phyloP scores from a whole-genome alignment of 331 rosid genomes.

The Cydonia oblonga region DNA sequence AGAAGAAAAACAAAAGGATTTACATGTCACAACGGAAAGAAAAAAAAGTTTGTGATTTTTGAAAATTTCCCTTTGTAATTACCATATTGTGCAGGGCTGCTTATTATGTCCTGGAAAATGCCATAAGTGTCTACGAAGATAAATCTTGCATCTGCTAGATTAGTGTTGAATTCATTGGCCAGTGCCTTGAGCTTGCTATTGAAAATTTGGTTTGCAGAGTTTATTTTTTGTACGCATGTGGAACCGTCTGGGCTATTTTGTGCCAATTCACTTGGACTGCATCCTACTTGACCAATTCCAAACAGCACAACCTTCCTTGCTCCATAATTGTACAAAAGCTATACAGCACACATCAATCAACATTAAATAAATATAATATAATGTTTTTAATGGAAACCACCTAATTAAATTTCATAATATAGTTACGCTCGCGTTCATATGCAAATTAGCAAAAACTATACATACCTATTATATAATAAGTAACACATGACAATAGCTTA shows the following conservation, averaged over 20 bases:
- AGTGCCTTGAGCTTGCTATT: slow-evolving; percentile 49
- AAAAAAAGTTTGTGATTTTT: neutral
- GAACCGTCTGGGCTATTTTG: slow-evolving; percentile 67
- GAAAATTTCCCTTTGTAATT: neutral
- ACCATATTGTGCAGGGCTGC: slow-evolving; percentile 65
- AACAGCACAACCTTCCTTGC: slow-evolving; percentile 76
- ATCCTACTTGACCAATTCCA: slow-evolving; percentile 83
- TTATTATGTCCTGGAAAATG: slow-evolving; percentile 58
- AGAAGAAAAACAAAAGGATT: neutral
- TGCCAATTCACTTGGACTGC: slow-evolving; percentile 76
- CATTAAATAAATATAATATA: neutral
- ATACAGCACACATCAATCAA: neutral
- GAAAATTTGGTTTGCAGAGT: slow-evolving; percentile 66
- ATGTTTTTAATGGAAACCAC: too few relatives aligned
- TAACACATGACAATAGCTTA: neutral
- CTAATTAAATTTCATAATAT: too few relatives aligned
- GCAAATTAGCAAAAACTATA: too few relatives aligned
- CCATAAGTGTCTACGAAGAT: slow-evolving; percentile 63
- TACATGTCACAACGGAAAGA: neutral
- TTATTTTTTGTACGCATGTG: slow-evolving; percentile 60
- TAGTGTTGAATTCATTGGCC: slow-evolving; percentile 52
- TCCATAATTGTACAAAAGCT: slow-evolving; percentile 62
- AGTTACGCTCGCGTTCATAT: too few relatives aligned
- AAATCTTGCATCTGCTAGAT: slow-evolving; percentile 43
- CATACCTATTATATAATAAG: neutral